A percentile compares a stretch with the other conserved stretches of the same genome.
Conservation (phyloP, 1,284 basidiomycete genomes). For the Ustilago hordei region DNA sequence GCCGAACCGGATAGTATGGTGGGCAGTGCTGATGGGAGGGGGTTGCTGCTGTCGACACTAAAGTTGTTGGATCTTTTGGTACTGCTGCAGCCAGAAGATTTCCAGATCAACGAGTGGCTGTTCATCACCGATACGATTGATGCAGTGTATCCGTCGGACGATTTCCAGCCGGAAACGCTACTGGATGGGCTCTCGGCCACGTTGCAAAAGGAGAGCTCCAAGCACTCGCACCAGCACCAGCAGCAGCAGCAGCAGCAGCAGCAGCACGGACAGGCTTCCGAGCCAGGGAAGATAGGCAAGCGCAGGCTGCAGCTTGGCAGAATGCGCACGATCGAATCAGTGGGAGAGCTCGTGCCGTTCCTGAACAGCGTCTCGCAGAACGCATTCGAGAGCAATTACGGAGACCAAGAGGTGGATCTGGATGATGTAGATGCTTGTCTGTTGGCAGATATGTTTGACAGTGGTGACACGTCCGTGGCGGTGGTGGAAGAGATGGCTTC, state of each 20-base stretch:
- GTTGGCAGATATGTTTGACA: constrained; percentile 56
- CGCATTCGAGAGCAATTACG: constrained; percentile 42
- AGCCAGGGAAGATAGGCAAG: constrained; percentile 3
- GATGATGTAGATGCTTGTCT: constrained; percentile 48
- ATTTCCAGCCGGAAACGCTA: constrained; percentile 85
- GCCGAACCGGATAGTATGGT: constrained; percentile 71
- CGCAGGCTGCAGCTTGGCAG: constrained; percentile 23
- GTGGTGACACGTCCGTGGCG: not conserved
- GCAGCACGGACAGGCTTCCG: not conserved
- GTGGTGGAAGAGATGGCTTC: not conserved
- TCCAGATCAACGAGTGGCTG: constrained; percentile 99
- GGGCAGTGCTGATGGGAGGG: constrained; percentile 83
- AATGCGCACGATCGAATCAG: constrained; percentile 8
- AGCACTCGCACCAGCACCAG: constrained; percentile 1
- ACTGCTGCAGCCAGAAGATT: constrained; percentile 93
- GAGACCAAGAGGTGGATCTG: constrained; percentile 21
- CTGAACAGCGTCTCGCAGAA: constrained; percentile 37
- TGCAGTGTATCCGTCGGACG: constrained; percentile 86
- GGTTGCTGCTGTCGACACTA: constrained; percentile 85
- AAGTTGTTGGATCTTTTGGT: constrained; percentile 93
- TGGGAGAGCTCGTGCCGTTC: constrained; percentile 38
- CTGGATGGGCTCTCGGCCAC: constrained; percentile 87
- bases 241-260: not conserved
- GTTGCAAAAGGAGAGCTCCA: constrained; percentile 71
- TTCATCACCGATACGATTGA: constrained; percentile 98